Conservation (phyloP, 805 yeast genomes). For the Yarrowia keelungensis region DNA sequence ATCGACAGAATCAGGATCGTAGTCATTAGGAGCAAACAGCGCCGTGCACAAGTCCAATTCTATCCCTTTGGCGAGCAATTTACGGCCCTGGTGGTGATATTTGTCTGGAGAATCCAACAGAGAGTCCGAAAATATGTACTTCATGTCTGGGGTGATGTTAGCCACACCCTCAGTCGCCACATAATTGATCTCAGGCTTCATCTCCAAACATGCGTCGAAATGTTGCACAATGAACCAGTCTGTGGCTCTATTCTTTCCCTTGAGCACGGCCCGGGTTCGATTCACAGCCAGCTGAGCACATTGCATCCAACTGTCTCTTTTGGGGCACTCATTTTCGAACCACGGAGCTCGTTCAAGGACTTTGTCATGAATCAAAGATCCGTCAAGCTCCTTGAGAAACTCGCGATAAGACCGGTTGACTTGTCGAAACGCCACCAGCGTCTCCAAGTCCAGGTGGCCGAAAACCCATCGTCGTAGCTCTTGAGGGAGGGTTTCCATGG, state of each 20-base stretch:
- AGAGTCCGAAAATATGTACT: background rate
- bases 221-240: background rate
- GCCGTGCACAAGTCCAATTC: background rate
- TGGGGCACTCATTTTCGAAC: background rate
- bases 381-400: background rate
- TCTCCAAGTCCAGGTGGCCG: background rate
- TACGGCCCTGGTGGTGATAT: background rate
- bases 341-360: slow-evolving; percentile 1
- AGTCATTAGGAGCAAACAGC: background rate
- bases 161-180: background rate
- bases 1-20: background rate
- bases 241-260: background rate
- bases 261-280: background rate
- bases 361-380: background rate
- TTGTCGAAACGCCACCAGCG: background rate
- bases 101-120: background rate
- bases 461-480: background rate
- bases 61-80: background rate
- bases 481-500: background rate
- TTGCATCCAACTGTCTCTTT: background rate
- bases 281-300: background rate
- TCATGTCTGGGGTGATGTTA: background rate
- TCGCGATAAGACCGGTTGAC: background rate
- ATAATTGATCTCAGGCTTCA: background rate
- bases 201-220: background rate